These are phyloP conservation scores for Neonectria ditissima DNA, from an alignment of 2,329 filamentous ascomycete genomes.

Conservation along the genomic window DNA sequence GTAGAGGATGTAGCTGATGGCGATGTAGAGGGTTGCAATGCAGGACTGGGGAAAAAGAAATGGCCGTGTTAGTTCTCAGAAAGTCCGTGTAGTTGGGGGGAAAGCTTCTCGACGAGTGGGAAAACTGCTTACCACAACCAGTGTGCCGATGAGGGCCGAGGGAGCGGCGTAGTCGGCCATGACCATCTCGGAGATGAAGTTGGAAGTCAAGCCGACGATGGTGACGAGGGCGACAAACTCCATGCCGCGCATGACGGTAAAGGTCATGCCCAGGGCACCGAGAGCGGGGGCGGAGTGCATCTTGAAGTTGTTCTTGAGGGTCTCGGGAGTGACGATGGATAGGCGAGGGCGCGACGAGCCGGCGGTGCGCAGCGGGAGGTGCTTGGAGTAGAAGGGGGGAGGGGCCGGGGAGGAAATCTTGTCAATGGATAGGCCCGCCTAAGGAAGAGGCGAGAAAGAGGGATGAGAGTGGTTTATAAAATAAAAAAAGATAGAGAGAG, in stretches of 20 bases:
- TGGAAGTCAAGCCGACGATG: constrained; percentile 83
- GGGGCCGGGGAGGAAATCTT: constrained; percentile 51
- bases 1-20: constrained; percentile 85
- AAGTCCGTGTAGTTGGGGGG: no score
- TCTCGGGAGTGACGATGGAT: constrained; percentile 52
- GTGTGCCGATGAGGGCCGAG: constrained; percentile 79
- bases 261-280: constrained; percentile 82
- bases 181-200: constrained; percentile 85
- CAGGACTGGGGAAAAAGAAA: constrained; percentile 74
- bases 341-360: constrained; percentile 55
- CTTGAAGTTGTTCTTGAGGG: constrained; percentile 39
- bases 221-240: constrained; percentile 78
- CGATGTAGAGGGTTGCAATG: constrained; percentile 82
- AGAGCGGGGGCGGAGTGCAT: constrained; percentile 65
- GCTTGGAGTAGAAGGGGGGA: constrained; percentile 56
- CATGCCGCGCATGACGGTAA: constrained; percentile 77
- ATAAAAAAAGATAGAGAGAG: constrained; percentile 19
- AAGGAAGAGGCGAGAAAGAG: constrained; percentile 32
- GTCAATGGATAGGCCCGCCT: constrained; percentile 39
- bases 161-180: constrained; percentile 74
- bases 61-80: no score
- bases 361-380: constrained; percentile 56
- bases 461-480: not conserved
- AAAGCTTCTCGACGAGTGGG: no score
- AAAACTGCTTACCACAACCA: constrained; percentile 83